Evolutionary conservation across 1,284 basidiomycete genomes (phyloP), one percentile per base, ranked within the genome.

Genomic region (Sporisorium graminicola): DNA sequence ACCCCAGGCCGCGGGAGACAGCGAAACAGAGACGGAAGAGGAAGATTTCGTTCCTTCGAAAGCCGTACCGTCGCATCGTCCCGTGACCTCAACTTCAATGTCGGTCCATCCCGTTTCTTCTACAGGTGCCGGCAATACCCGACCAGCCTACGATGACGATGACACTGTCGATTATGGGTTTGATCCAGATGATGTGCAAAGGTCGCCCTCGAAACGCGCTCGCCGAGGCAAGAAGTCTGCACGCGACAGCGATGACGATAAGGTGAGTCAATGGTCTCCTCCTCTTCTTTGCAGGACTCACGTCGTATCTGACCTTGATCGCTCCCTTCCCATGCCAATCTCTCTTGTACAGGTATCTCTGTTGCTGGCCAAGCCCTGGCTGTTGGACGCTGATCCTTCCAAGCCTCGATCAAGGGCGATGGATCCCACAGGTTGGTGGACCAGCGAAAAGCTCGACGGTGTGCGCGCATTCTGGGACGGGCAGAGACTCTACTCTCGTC

Each of bases 351-450:
- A 77, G 51, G 61, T 74, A 7, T 69, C 74, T 26, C 78, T 91
- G 5, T 83, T 91, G 52, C 86, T 91, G 0, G 91, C 90, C 1
- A 88, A 89, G 65, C 90, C 90, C 64, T 91, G 90, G 89, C 89
- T 89, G 62, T 63, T 90, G 8, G 88, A 89, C 14, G 88, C 81
- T 12, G 89, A 89, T 0, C 74, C 74, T 1, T 57, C 62, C 12
- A 72, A 64, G 42, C 56, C 67, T 1, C 56, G 51, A 22, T 53
- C 57, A 8, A 69, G 58, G 50, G 49, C 65, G 1, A 86, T 87
- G 47, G 90, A 91, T 76, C 90, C 90, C 0, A 88, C 88, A 12
- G 90, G 89, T 0, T 91, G 89, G 89, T 91, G 90, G 90, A 88
- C 91, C 29, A 90, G 90, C 24, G 91, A 92, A 79, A 91, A 79